Conservation (phyloP, 257 asterid genomes). For the Przewalskia tangutica region DNA sequence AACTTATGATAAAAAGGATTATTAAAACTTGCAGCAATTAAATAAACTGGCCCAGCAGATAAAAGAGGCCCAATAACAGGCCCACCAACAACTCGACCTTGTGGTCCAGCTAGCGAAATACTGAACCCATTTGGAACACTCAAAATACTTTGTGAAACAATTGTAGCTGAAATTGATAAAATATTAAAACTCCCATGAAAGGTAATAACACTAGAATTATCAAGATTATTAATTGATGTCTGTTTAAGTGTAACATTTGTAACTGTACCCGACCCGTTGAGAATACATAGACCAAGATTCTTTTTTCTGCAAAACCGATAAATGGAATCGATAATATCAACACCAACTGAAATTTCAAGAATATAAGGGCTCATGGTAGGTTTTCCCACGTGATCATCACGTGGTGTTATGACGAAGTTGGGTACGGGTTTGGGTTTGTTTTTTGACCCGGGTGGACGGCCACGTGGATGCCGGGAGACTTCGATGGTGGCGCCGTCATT, state of each 20-base stretch:
- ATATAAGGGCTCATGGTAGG: constrained; percentile 62
- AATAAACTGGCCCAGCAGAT: constrained; percentile 45
- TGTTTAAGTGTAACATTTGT: constrained; percentile 48
- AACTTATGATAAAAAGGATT: constrained; percentile 44
- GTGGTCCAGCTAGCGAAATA: constrained; percentile 59
- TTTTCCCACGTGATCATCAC: constrained; percentile 19
- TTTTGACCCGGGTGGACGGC: constrained; percentile 71
- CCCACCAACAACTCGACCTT: constrained; percentile 81
- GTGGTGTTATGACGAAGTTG: constrained; percentile 19
- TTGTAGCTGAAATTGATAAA: constrained; percentile 59
- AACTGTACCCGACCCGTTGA: constrained; percentile 51
- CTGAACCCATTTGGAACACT: constrained; percentile 32
- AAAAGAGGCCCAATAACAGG: constrained; percentile 54
- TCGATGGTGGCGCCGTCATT: constrained; percentile 66
- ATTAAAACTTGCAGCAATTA: constrained; percentile 63
- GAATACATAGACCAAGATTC: constrained; percentile 35
- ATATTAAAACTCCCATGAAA: constrained; percentile 71
- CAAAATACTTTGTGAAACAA: not conserved
- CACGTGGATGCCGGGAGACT: constrained; percentile 68
- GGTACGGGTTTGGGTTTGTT: constrained; percentile 43
- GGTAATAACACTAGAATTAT: constrained; percentile 32
- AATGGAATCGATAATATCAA: constrained; percentile 37
- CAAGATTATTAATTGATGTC: constrained; percentile 47
- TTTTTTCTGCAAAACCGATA: constrained; percentile 33
- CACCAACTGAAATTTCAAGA: constrained; percentile 45